These are phyloP conservation scores for Penstemon davidsonii DNA, from an alignment of 257 asterid genomes.

Conservation along the genomic window DNA sequence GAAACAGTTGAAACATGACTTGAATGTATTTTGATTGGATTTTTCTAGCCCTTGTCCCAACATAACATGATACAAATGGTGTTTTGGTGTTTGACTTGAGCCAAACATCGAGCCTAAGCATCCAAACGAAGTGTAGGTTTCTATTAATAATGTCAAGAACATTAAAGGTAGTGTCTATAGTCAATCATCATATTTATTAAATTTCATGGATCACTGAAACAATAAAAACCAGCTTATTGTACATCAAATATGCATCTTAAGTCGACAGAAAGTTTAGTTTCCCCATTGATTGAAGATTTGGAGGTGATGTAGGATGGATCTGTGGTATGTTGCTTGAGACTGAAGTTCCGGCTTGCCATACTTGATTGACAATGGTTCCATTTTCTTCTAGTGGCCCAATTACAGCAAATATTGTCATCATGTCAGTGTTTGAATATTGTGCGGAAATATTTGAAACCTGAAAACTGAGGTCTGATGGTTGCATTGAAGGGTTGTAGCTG, in stretches of 20 bases:
- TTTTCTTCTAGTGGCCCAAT: constrained; percentile 38
- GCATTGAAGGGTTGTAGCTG: constrained; percentile 45
- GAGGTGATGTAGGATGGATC: constrained; percentile 42
- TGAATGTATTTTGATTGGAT: no score
- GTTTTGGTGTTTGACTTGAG: no score
- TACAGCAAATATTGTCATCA: constrained; percentile 47
- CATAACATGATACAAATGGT: no score
- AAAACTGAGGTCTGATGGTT: constrained; percentile 31
- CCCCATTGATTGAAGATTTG: constrained; percentile 42
- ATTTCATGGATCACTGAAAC: neutral
- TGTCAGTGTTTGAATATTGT: constrained; percentile 36
- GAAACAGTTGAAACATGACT: no score
- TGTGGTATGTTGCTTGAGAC: constrained; percentile 41
- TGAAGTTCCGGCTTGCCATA: constrained; percentile 52
- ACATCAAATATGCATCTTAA: neutral
- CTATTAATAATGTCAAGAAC: neutral
- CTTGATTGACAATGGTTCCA: constrained; percentile 42
- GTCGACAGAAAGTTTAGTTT: constrained; percentile 34
- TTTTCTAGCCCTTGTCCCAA: no score
- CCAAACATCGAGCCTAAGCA: no score
- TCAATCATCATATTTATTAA: neutral
- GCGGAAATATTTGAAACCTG: constrained; percentile 43
- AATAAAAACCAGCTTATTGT: neutral
- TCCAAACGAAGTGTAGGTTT: neutral
- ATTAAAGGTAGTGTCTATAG: neutral